phyloP scores from a whole-genome alignment of 192 early-diverging fungal species.

The Ambispora gerdemannii region DNA sequence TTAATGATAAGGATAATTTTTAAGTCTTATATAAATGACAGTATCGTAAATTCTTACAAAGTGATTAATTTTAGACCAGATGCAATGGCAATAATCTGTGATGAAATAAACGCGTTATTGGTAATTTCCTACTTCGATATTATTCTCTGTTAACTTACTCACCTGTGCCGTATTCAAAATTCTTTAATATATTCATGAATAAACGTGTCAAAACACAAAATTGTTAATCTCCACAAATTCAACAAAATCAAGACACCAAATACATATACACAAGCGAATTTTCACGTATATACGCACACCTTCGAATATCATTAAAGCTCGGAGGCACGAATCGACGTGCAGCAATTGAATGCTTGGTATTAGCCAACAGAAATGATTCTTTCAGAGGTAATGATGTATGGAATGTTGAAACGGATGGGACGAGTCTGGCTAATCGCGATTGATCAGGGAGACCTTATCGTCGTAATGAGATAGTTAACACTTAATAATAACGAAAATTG shows the following conservation, averaged over 20 bases:
- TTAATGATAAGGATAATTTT: background rate
- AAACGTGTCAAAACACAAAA: background rate
- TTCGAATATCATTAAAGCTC: conserved; percentile 88
- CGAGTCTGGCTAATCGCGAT: conserved; percentile 72
- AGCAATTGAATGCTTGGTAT: conserved; percentile 66
- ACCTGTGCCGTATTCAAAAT: conserved; percentile 90
- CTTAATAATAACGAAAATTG: background rate
- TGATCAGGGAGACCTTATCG: conserved; percentile 54
- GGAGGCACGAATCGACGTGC: conserved; percentile 82
- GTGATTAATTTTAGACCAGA: conserved; percentile 73
- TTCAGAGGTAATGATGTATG: conserved; percentile 79
- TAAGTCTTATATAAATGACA: background rate
- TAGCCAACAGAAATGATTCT: conserved; percentile 66
- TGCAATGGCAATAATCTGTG: conserved; percentile 61
- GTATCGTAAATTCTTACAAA: conserved; percentile 54
- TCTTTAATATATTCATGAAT: conserved; percentile 31
- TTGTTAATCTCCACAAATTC: background rate
- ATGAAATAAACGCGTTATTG: background rate
- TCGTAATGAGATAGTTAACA: background rate
- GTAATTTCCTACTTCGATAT: background rate
- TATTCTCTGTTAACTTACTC: background rate
- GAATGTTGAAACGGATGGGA: conserved; percentile 79
- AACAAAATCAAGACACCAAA: too few species aligned
- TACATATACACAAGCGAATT: too few species aligned
- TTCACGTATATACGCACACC: conserved; percentile 31